Conservation (phyloP, 1,284 basidiomycete species). For the Malassezia sympodialis region DNA sequence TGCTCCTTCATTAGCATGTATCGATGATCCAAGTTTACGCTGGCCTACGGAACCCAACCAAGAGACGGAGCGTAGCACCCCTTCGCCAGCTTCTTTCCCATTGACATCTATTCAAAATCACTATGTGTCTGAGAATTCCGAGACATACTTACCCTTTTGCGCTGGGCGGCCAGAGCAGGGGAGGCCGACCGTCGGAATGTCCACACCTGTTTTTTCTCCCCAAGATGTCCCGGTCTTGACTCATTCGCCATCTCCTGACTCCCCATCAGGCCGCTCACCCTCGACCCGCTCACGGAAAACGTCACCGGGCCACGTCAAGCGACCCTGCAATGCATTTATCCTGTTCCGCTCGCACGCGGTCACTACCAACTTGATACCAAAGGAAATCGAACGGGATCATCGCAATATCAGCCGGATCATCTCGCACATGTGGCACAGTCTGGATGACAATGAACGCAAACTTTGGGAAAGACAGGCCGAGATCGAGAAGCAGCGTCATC, state of each 20-base stretch:
- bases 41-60: neutral
- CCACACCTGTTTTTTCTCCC: neutral
- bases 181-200: neutral
- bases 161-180: neutral
- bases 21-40: neutral
- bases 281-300: slow-evolving; percentile 35
- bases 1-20: neutral
- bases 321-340: slow-evolving; percentile 88
- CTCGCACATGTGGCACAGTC: slow-evolving; percentile 42
- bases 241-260: neutral
- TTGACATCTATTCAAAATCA: neutral
- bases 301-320: slow-evolving; percentile 61
- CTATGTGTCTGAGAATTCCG: neutral
- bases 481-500: slow-evolving; percentile 35
- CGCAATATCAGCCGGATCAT: slow-evolving; percentile 57
- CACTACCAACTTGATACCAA: slow-evolving; percentile 63
- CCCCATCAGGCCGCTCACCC: slow-evolving; percentile 9
- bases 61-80: no score
- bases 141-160: neutral
- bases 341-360: slow-evolving; percentile 84
- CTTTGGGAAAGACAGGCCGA: slow-evolving; percentile 30
- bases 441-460: slow-evolving; percentile 26
- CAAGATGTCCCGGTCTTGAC: neutral
- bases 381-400: slow-evolving; percentile 71
- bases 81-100: neutral